These are phyloP conservation scores for Chenopodium suecicum DNA, from an alignment of 148 eudicot genomes.

Conservation along the genomic window DNA sequence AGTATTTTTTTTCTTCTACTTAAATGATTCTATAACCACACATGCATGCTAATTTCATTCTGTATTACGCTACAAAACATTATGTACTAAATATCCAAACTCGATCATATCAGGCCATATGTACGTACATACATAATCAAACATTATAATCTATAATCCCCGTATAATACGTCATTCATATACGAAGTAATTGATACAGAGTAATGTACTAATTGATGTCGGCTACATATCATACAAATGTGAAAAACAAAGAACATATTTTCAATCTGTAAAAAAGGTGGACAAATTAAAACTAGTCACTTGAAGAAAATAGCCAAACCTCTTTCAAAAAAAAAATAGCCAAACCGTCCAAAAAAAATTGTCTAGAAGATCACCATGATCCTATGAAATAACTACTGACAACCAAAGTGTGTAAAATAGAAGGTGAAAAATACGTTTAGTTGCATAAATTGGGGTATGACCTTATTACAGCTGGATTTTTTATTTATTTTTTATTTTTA, in stretches of 20 bases:
- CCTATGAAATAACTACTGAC: slow-evolving; percentile 13
- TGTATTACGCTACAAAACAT: no score
- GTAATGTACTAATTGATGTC: neutral
- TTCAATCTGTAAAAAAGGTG: neutral
- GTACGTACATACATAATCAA: no score
- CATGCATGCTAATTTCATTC: no score
- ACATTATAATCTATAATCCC: no score
- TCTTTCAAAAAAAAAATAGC: neutral
- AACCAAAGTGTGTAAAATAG: slow-evolving; percentile 3
- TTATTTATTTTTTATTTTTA: no score
- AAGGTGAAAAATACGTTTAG: slow-evolving; percentile 4
- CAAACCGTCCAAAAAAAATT: neutral
- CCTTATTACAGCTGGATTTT: slow-evolving; percentile 16
- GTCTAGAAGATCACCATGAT: slow-evolving; percentile 1
- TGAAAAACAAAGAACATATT: neutral
- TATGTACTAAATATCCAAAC: no score
- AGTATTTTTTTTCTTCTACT: no score
- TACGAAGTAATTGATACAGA: neutral
- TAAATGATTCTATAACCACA: no score
- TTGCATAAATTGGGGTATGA: slow-evolving; percentile 4
- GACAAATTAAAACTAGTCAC: neutral
- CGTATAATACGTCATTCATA: no score
- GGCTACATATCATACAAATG: neutral
- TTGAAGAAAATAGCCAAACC: slow-evolving; percentile 3
- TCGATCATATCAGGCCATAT: no score